Evolutionary conservation across 1,139 yeast genomes (phyloP), one percentile per base, ranked within the genome.

Genomic region (Candida anutae): DNA sequence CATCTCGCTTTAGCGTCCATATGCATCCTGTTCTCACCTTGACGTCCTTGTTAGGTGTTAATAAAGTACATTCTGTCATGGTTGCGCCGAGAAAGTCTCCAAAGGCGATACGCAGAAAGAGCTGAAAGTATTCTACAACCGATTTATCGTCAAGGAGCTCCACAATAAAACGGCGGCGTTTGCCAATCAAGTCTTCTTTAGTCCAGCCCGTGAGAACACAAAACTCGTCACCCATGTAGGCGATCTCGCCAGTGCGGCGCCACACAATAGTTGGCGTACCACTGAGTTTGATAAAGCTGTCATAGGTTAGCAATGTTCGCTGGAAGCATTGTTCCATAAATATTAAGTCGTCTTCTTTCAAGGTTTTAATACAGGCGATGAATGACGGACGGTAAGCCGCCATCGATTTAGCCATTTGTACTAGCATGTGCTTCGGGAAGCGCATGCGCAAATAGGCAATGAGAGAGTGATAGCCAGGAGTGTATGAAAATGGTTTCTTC

Each of bases 251-350:
- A 1, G 95, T 87, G 32, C 97, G 66, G 38, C 98, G 64, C 97
- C 97, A 90, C 5, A 87, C 90, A 16, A 88, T 74, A 0, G 96
- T 87, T 0, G 97, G 97, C 0, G 97, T 88, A 0, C 96, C 96
- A 25, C 88, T 77, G 15, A 81, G 75, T 13, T 77, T 66, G 23
- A 90, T 81, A 48, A 83, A 83, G 49, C 78, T 82, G 40, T 85
- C 93, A 50, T 87, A 90, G 36, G 94, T 95, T 26, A 88, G 58
- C 26, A 90, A 57, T 0, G 97, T 87, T 27, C 98, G 59, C 51
- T 90, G 97, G 57, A 88, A 88, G 43, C 95, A 84, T 55, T 88
- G 94, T 46, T 90, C 98, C 84, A 90, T 87, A 46, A 90, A 90
- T 5, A 88, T 82, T 47, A 88, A 62, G 50, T 90, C 98, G 28